phyloP scores from a whole-genome alignment of 2,329 filamentous ascomycete species.

The Botrytis tulipae region DNA sequence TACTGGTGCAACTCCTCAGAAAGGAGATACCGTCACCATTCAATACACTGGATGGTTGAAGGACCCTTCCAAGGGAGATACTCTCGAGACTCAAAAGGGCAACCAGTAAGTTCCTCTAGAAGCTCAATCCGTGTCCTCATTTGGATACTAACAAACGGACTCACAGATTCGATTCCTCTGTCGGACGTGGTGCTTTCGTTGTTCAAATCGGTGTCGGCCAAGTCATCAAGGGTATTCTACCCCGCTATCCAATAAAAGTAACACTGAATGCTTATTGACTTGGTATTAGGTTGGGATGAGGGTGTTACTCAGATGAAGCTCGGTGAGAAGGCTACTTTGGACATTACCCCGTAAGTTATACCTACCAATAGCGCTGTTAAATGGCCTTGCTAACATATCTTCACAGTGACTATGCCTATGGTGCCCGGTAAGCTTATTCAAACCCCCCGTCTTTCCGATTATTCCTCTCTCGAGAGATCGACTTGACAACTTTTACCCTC shows the following conservation, averaged over 20 bases:
- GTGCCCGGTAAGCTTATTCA: constrained; percentile 51
- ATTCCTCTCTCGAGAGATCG: not conserved
- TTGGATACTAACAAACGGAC: constrained; percentile 14
- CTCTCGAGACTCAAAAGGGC: constrained; percentile 56
- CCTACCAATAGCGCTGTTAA: not conserved
- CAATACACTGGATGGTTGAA: constrained; percentile 89
- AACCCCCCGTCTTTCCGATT: not conserved
- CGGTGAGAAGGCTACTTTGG: constrained; percentile 84
- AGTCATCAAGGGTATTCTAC: constrained; percentile 75
- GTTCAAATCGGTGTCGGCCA: constrained; percentile 76
- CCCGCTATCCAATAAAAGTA: constrained; percentile 14
- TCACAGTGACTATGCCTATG: constrained; percentile 63
- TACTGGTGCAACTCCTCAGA: constrained; percentile 54
- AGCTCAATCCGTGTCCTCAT: not conserved
- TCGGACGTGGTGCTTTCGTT: constrained; percentile 72
- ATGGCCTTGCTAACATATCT: constrained; percentile 27
- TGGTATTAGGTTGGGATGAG: constrained; percentile 71
- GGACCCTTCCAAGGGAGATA: constrained; percentile 67
- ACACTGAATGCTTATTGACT: constrained; percentile 24
- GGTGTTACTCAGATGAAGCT: constrained; percentile 82
- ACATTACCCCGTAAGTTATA: constrained; percentile 67
- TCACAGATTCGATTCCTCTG: constrained; percentile 82
- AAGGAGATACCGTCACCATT: constrained; percentile 75
- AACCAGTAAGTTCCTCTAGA: constrained; percentile 2
- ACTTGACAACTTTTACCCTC: not conserved